Evolutionary conservation across 2,329 filamentous ascomycete species (phyloP), one percentile per base, ranked within the genome.

Genomic region (Ophiostoma quercus): DNA sequence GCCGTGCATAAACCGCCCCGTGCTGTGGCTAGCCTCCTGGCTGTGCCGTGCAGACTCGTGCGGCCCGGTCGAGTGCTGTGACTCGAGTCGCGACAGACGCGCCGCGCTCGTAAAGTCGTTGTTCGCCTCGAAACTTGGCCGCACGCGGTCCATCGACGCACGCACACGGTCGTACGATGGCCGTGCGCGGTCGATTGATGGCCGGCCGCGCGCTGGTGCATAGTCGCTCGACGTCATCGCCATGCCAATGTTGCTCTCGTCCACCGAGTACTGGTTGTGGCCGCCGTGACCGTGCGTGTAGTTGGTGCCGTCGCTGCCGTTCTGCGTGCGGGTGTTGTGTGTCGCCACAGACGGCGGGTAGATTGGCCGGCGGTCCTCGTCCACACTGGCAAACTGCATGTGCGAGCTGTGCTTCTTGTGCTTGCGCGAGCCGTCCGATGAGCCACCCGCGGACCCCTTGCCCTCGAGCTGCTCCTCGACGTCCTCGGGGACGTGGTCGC

Each of bases 91-190:
- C 66, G 89, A 90, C 74, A 99, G 81, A 77, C 94, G 88, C 51
- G 92, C 92, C 16, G 94, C 94, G 37, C 91, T 94, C 0, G 94
- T 97, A 76, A 97, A 97, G 76, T 98, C 95, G 75, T 88, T 91
- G 78, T 90, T 95, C 51, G 88, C 88, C 79, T 97, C 94, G 77
- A 92, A 97, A 78, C 91, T 94, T 12, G 90, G 86, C 74, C 93
- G 85, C 22, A 92, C 87, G 34, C 90, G 88, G 76, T 98, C 95
- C 87, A 96, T 94, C 0, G 92, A 96, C 73, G 88, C 88, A 67
- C 94, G 86, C 75, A 96, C 87, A 69, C 94, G 87, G 76, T 98
- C 94, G 77, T 91, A 96, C n/a, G 92, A 96, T 57, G 92, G 92
- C 73, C 92, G 84, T 5, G 89, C 84, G 72, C 90, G 85, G 73